Evolutionary conservation across 129 eudicot species (phyloP), one percentile per base, ranked within the genome.

Genomic region (Centrapalus pauciflorus): DNA sequence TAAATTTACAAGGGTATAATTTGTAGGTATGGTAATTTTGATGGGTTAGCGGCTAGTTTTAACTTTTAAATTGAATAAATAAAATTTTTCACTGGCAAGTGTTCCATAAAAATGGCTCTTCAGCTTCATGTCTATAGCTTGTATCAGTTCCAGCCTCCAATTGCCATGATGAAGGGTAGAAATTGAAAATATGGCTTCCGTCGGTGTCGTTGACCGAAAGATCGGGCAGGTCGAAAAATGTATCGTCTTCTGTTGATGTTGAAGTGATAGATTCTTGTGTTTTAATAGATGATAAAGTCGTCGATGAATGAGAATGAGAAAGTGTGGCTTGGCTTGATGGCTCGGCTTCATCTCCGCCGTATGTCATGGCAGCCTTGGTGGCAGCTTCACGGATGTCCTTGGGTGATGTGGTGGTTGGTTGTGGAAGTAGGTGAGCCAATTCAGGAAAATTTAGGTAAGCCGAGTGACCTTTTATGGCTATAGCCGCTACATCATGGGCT

Each of bases 401-500:
- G 10, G 90, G 87, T 4, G 87, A 80, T 12, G 68, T 73, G 70
- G 90, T 45, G 62, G 75, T 81, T 19, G 95, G 95, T 28, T 79
- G 83, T 21, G 95, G 90, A 14, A 83, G 82, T 30, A 65, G 57
- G 40, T 81, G 82, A 21, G 84, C 80, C 46, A 81, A 45, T 61
- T 87, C 73, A 0, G 95, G 95, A 63, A 87, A 87, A 16, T 87
- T 87, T 12, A 84, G 87, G 66, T 79, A 77, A 59, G 85, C 87
- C 12, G 90, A 73, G 9, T 55, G 75, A 37, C 95, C 95, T 75
- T 87, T 87, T 61, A 87, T 81, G 76, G 95, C 87, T 59, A 87
- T 21, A 57, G 95, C 85, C 34, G 95, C 95, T 67, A 84, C 95
- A 69, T 87, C 95, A 45, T 87, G 95, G 3, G 95, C 95, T 56